A percentile compares a stretch with the other conserved stretches of the same genome.
phyloP scores from a whole-genome alignment of 805 yeast genomes.

The Groenewaldozyma salmanticensis region DNA sequence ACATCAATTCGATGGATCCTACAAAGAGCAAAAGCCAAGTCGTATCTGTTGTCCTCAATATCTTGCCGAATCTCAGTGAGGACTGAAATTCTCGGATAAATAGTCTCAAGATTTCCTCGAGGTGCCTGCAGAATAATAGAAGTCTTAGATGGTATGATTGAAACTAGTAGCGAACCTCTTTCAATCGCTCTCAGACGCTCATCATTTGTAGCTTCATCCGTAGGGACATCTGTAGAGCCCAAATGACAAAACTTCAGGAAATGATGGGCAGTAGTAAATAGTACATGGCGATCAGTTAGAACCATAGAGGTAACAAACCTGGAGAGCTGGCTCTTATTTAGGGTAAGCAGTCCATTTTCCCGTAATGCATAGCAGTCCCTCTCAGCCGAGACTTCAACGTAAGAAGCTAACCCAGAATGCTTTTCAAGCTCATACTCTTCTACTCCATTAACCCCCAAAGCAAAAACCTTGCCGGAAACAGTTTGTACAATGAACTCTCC shows the following conservation, averaged over 20 bases:
- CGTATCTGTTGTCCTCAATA: slow-evolving; percentile 49
- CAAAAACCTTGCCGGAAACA: slow-evolving; percentile 39
- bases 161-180: slow-evolving; percentile 78
- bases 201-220: slow-evolving; percentile 36
- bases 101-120: slow-evolving; percentile 91
- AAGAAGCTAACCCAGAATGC: not conserved
- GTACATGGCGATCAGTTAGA: slow-evolving; percentile 58
- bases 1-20: slow-evolving; percentile 86
- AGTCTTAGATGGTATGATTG: slow-evolving; percentile 72
- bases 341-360: slow-evolving; percentile 62
- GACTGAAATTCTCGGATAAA: slow-evolving; percentile 88
- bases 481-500: slow-evolving; percentile 46
- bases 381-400: slow-evolving; percentile 13
- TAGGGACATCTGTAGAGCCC: slow-evolving; percentile 30
- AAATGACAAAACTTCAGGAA: slow-evolving; percentile 74
- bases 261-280: slow-evolving; percentile 84
- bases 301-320: slow-evolving; percentile 75
- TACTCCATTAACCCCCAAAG: slow-evolving; percentile 29
- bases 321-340: slow-evolving; percentile 48
- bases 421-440: not conserved
- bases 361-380: slow-evolving; percentile 60
- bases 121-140: slow-evolving; percentile 87
- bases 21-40: slow-evolving; percentile 72
- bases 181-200: slow-evolving; percentile 86
- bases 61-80: slow-evolving; percentile 67